Base-by-base conservation (phyloP, 177 flowering plant genomes). In the Telopea speciosissima region DNA sequence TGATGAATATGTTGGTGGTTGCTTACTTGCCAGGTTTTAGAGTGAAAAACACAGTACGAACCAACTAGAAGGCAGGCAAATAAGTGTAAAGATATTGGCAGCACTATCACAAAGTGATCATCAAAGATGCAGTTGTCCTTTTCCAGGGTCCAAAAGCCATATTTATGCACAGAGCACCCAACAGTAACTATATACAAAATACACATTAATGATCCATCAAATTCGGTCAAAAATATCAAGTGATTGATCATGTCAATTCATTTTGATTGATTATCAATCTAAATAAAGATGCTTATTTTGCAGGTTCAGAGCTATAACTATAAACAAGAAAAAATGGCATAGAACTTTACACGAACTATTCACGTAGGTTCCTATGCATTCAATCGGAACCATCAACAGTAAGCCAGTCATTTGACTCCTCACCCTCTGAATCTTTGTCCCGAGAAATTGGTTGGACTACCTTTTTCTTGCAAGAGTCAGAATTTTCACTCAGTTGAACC, bases 401-500 rank as follows among this genome's bases (percentile, higher is more conserved):
- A 68, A 82, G 84, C 93, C 90, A 89, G 54, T 81, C 93, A 67
- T 49, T 84, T 31, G 85, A 83, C 40, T 78, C 82, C 68, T 85
- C 89, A 71, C 81, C 85, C 72, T 83, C 87, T 52, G 89, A 87
- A 68, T 83, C 87, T 74, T 78, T 84, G 24, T 76, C 85, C 31
- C 72, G 69, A 13, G 70, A 71, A 64, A 62, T 68, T 64, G 77
- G 74, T 24, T 26, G 77, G 56, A 68, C 45, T 44, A 45, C 54
- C 69, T 76, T 84, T n/a, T 67, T 78, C 61, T 49, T 67, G 24
- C 63, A 67, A 40, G 56, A 52, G 10, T 65, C 78, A 36, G 81
- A 71, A 62, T 72, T 79, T 70, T 75, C 74, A 45, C 72, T 74
- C 54, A 87, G 75, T 73, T 79, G 79, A 75, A 83, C 81, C 93